Base-by-base conservation (phyloP, 2,329 filamentous ascomycete species). In the Penicillium sp. region DNA sequence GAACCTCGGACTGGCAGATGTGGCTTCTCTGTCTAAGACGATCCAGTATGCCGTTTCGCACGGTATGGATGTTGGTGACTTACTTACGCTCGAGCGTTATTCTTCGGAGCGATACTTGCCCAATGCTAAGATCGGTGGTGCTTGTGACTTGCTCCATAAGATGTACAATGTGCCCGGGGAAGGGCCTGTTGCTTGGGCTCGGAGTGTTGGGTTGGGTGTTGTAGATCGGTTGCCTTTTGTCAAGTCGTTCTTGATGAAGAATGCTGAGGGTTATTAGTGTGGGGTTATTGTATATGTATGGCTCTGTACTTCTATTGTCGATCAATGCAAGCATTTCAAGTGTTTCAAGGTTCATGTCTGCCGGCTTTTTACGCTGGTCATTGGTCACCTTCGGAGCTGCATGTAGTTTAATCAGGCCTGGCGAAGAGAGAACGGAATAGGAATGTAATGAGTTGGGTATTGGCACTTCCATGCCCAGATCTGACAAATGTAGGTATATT, bases 1-100 rank as follows among this genome's bases (percentile, higher is more conserved):
- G 13, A 99, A 99, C 69, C 89, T 95, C 65, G 94, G 94, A 1
- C 88, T 97, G 59, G 92, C 86, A 16, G 94, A 99, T 69, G 89
- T 94, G 0, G 87, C 90, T 65, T 88, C 88, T 49, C 83, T 99
- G 0, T 85, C 87, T 6, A 82, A 81, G 58, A 86, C 86, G 0
- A 88, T 99, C 47, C 85, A 86, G 56, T 87, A 87, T 61, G 89
- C 91, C 3, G 87, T 95, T 16, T 77, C 81, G 41, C 89, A 94
- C 59, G 94, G 94, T 1, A 89, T 92, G 79, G 94, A 99, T 67
- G 83, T 97, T 31, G 94, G 94, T 22, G 84, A 86, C 16, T 77
- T 83, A 34, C 81, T 95, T 72, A 87, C 88, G 4, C 79, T 99
- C 24, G 92, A 97, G 71, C 74, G 83, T 14, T 99, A 97, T 75